These are phyloP conservation scores for Saccharomycopsis malanga DNA, from an alignment of 805 yeast genomes.

Conservation along the genomic window DNA sequence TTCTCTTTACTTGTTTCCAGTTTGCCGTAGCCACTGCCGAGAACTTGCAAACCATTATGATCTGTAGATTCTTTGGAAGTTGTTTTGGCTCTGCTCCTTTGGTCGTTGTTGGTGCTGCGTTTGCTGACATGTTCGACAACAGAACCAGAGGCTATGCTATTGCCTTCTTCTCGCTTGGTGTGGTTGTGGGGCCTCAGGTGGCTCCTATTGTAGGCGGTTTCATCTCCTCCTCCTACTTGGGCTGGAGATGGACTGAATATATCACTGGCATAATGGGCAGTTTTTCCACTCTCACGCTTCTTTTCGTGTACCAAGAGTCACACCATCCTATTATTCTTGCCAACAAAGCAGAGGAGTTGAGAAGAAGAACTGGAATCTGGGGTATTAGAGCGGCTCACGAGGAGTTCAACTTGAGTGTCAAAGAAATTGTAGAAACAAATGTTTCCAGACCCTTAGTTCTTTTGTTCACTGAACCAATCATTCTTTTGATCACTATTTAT, in stretches of 20 bases:
- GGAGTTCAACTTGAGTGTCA: conserved; percentile 45
- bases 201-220: conserved; percentile 79
- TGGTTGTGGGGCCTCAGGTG: conserved; percentile 71
- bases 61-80: conserved; percentile 77
- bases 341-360: conserved; percentile 53
- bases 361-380: conserved; percentile 73
- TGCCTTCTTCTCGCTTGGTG: conserved; percentile 61
- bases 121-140: conserved; percentile 73
- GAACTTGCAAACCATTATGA: conserved; percentile 67
- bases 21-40: conserved; percentile 76
- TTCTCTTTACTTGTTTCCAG: conserved; percentile 52
- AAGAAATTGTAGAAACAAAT: conserved; percentile 56
- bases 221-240: conserved; percentile 50
- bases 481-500: conserved; percentile 61
- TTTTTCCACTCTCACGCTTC: conserved; percentile 33
- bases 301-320: conserved; percentile 54
- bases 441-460: conserved; percentile 61
- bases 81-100: conserved; percentile 78
- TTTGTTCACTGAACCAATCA: conserved; percentile 65
- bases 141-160: conserved; percentile 68
- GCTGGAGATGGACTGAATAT: conserved; percentile 83
- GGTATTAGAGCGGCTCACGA: conserved; percentile 76
- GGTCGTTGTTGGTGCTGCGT: conserved; percentile 80
- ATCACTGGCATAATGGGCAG: conserved; percentile 57
- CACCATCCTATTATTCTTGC: conserved; percentile 64